Evolutionary conservation across 169 alveolate genomes (phyloP).

Genomic region (Cryptosporidium bovis): DNA sequence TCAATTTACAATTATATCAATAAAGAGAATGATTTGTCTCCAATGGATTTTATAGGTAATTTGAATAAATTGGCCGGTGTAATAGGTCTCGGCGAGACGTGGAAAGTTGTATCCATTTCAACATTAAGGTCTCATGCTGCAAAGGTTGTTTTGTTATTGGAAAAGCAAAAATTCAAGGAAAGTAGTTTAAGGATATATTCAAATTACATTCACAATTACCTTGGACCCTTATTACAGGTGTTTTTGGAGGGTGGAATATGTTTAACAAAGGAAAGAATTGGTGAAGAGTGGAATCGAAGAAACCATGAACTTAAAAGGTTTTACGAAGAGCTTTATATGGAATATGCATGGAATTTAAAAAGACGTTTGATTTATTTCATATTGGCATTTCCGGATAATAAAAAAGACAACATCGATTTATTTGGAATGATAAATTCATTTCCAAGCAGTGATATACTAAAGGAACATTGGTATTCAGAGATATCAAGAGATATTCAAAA

Average conservation of each 20-base stretch:
- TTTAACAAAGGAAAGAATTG: neutral
- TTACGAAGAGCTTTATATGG: slow-evolving; percentile 59
- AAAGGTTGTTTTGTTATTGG: slow-evolving; percentile 3
- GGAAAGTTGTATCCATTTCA: slow-evolving; percentile 15
- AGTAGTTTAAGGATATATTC: slow-evolving; percentile 34
- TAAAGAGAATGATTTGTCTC: neutral
- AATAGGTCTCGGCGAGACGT: slow-evolving; percentile 26
- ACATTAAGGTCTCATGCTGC: neutral
- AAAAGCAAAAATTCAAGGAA: neutral
- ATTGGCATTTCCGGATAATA: slow-evolving; percentile 7
- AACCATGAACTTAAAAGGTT: slow-evolving; percentile 9
- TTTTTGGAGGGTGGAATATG: slow-evolving; percentile 36
- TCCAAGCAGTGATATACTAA: slow-evolving; percentile 46
- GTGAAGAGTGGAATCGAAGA: neutral
- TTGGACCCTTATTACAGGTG: slow-evolving; percentile 21
- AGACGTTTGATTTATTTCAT: slow-evolving; percentile 23
- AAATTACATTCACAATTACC: slow-evolving; percentile 21
- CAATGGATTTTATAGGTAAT: slow-evolving; percentile 15
- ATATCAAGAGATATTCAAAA: slow-evolving; percentile 41
- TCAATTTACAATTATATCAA: no score
- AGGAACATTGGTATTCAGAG: slow-evolving; percentile 32
- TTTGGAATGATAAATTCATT: slow-evolving; percentile 31
- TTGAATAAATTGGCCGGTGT: neutral
- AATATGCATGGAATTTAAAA: slow-evolving; percentile 32
- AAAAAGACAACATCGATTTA: slow-evolving; percentile 21